Evolutionary conservation across 2,329 filamentous ascomycete species (phyloP).

Genomic region (Claviceps sp.): DNA sequence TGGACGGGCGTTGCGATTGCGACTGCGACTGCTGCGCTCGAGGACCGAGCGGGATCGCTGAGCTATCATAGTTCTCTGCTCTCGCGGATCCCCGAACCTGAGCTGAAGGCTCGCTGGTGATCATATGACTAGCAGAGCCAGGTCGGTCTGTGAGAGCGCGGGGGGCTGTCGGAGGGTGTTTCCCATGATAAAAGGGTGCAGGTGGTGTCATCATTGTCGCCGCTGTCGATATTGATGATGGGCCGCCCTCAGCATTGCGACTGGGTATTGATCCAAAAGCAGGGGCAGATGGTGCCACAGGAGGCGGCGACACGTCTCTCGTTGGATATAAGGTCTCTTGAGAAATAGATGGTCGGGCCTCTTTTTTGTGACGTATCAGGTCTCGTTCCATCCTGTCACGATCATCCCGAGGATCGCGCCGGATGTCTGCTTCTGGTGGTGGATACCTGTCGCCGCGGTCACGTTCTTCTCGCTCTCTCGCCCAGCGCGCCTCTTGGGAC

Average conservation of each 20-base stretch:
- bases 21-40: constrained; percentile 33
- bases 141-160: constrained; percentile 39
- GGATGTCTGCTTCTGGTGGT: constrained; percentile 23
- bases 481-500: constrained; percentile 51
- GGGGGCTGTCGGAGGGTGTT: constrained; percentile 39
- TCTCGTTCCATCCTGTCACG: constrained; percentile 33
- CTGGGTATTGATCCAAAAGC: constrained; percentile 43
- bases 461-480: constrained; percentile 41
- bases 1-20: constrained; percentile 37
- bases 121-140: constrained; percentile 24
- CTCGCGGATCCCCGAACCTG: constrained; percentile 31
- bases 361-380: constrained; percentile 34
- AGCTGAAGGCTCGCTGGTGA: constrained; percentile 10
- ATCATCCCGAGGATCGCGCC: constrained; percentile 33
- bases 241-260: constrained; percentile 23
- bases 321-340: constrained; percentile 33
- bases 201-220: background rate
- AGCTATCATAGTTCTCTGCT: constrained; percentile 25
- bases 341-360: constrained; percentile 31
- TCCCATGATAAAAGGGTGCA: constrained; percentile 11
- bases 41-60: constrained; percentile 39
- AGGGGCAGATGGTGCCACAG: constrained; percentile 43
- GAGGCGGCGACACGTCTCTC: constrained; percentile 43
- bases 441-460: constrained; percentile 31
- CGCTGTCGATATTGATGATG: background rate